Evolutionary conservation across 306 rosid genomes (phyloP), one percentile per base, ranked within the genome.

Genomic region (Trifolium subterraneum): DNA sequence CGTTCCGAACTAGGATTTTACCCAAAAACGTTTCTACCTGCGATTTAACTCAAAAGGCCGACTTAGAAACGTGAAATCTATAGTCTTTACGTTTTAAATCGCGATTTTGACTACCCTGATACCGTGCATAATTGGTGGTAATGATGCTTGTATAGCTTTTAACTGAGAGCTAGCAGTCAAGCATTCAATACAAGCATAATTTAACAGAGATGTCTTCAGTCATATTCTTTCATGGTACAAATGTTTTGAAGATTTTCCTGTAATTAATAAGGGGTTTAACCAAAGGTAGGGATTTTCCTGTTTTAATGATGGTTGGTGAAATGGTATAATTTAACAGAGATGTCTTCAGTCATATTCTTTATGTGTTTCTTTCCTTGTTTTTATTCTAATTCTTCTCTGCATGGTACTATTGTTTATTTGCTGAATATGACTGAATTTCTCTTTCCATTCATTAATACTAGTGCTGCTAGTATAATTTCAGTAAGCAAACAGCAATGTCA

Each of bases 401-500:
- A 18, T 38, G 33, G 54, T 41, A 20, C 22, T 15, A 25, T 22
- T 63, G 54, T 27, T 52, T 25, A 45, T 64, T 31, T 5, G 51
- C 27, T 5, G 33, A 61, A 70, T 22, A 70, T n/a, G 33, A 71
- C 39, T 22, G 70, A 23, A 47, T 62, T 62, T 59, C 14, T 54
- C 51, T 23, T 52, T 36, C 58, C 76, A 70, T 70, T 70, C 58
- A 23, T 70, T 16, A 62, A 58, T 47, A 68, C 35, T 42, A 7
- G 52, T 44, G 50, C 62, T 63, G 56, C 18, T 27, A 10, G 71
- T 45, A 16, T 61, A 41, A 11, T 44, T 38, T 60, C 66, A 38
- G n/a, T 50, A 60, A 23, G 51, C 72, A 74, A 18, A 51, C 65
- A 59, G 52, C 58, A 27, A 29, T 73, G 51, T 55, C 72, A 73